Percentiles rank a stretch among this genome's conserved stretches.
Evolutionary conservation across 106 monocot genomes (phyloP).

Genomic region (Dactylorhiza incarnata): DNA sequence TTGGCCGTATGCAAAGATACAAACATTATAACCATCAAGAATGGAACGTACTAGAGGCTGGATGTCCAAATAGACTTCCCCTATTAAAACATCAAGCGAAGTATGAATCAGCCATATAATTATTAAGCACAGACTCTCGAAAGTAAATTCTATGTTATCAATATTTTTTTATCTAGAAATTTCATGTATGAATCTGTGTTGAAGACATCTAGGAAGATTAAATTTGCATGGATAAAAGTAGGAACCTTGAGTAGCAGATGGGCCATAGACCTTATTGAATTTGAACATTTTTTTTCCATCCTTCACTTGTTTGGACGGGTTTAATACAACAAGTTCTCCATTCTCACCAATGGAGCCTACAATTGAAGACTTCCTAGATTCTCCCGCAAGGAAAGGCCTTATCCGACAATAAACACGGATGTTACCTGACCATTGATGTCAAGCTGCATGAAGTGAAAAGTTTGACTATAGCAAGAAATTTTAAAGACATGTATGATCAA

Average conservation of each 20-base stretch:
- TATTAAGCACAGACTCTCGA: background rate
- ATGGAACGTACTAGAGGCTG: slow-evolving; percentile 55
- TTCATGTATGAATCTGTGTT: background rate
- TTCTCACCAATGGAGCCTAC: slow-evolving; percentile 66
- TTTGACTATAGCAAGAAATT: background rate
- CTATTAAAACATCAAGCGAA: slow-evolving; percentile 22
- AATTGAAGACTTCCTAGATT: slow-evolving; percentile 34
- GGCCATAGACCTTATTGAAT: slow-evolving; percentile 71
- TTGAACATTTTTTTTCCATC: slow-evolving; percentile 58
- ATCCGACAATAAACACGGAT: slow-evolving; percentile 79
- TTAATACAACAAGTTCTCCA: slow-evolving; percentile 61
- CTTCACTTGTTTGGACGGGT: slow-evolving; percentile 63
- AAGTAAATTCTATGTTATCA: background rate
- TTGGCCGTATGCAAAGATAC: slow-evolving; percentile 87
- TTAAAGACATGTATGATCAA: background rate
- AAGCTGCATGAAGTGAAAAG: slow-evolving; percentile 2
- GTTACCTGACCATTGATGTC: slow-evolving; percentile 38
- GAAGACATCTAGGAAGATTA: background rate
- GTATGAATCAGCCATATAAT: background rate
- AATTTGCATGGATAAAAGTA: background rate
- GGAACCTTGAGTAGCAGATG: slow-evolving; percentile 66
- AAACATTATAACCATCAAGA: slow-evolving; percentile 76
- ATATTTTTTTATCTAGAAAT: background rate
- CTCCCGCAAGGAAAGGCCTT: slow-evolving; percentile 57
- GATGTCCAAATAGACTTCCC: slow-evolving; percentile 60